Base-by-base conservation (phyloP, 1,284 basidiomycete species). In the Ganoderma boninense region DNA sequence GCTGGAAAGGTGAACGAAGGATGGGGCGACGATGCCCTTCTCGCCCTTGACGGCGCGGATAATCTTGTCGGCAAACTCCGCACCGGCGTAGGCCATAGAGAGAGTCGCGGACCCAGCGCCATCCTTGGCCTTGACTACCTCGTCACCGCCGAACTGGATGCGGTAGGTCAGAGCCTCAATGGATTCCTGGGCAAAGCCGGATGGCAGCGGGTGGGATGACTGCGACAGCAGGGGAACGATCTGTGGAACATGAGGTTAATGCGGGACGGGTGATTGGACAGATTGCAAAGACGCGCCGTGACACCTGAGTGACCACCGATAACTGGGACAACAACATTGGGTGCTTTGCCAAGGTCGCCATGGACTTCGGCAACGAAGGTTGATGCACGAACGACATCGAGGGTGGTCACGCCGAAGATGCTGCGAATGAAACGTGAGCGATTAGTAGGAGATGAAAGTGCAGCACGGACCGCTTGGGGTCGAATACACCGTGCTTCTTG, bases 181-280 rank as follows among this genome's bases (percentile, higher is more conserved):
- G 49, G 81, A 85, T 7, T 84, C 85, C 81, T 90, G 79, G 78
- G 86, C 81, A 79, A 92, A 71, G 67, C 81, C 80, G 26, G 87
- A 77, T 44, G 92, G 91, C 63, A 94, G 86, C 20, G 91, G 84
- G 79, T 94, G 92, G 42, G 91, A 89, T 32, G 94, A 91, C 85
- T 99, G 97, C 43, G 97, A 98, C 77, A 99, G 93, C 66, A 99
- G 89, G 71, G 98, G 98, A 59, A 99, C 92, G 78, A 99, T 99
- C 92, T 93, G 68, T 66, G 13, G 57, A 54, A 69, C 16, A 40
- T 40, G 46, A 29, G 18, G 40, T 73, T 13, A 69, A 71, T 69
- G 23, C 23, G 10, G 1, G 57, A 40, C 26, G 38, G 35, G 26
- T 54, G 57, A 69, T 76, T 71, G 61, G 71, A 68, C 32, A 44